Evolutionary conservation across 179 eudicot genomes (phyloP), one percentile per base, ranked within the genome.

Genomic region (Spinacia oleracea): DNA sequence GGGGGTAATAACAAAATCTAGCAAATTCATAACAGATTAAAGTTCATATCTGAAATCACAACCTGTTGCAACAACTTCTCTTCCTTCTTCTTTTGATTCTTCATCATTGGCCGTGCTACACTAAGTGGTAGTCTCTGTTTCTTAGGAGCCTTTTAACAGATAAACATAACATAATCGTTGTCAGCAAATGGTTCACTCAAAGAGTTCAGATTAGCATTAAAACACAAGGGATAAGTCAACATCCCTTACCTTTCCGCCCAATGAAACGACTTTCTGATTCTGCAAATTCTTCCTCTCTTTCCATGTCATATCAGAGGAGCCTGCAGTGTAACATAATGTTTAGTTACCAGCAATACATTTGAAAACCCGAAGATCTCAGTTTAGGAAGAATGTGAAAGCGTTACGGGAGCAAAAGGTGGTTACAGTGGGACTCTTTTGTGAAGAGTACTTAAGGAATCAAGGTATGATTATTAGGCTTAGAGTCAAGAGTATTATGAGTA

Each of bases 281-380:
- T 95, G 97, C 90, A 95, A 78, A 75, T 89, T 92, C 87, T 95
- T 93, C 83, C 82, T 85, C 79, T 93, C 92, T 86, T 91, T 93
- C 98, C 98, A 93, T 81, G 95, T 89, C 98, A 93, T 90, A 79
- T 87, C 90, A 12, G 95, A 80, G 63, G 91, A 81, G 45, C 92
- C 97, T 93, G 86, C 55, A 76, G 72, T 32, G 71, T n/a, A n/a
- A 53, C 74, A 62, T 1, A 38, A 68, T 9, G 70, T 48, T 64
- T 55, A 29, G 77, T 53, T 27, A 31, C 23, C 51, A 74, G 72
- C 12, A 69, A 34, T 43, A 43, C 25, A 9, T 15, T 23, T 4
- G 15, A 45, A 78, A 67, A 66, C 12, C n/a, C n/a, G n/a, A n/a
- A 31, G 25, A 34, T 38, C 12, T 29, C 48, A 15, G n/a, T n/a